Conservation (phyloP, 2,329 filamentous ascomycete genomes). For the Penicillium glabrum region DNA sequence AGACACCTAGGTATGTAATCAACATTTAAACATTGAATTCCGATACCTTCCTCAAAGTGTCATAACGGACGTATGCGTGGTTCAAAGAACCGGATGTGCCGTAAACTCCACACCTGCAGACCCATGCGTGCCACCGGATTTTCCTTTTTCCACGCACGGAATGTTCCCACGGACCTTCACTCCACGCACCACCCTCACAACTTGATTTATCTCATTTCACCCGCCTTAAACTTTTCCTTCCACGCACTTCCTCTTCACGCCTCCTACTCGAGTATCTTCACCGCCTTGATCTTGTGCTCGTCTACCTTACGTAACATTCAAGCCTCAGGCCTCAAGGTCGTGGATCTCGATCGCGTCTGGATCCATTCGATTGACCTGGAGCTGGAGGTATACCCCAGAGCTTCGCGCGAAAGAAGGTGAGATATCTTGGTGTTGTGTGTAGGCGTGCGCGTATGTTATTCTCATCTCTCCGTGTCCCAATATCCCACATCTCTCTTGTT, state of each 20-base stretch:
- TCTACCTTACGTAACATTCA: not conserved
- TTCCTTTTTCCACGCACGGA: too few relatives aligned
- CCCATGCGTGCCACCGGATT: too few relatives aligned
- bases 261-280: not conserved
- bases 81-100: too few relatives aligned
- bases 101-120: too few relatives aligned
- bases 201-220: too few relatives aligned
- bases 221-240: not conserved
- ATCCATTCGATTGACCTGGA: slow-evolving; percentile 13
- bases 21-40: too few relatives aligned
- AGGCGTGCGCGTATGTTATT: not conserved
- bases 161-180: not conserved
- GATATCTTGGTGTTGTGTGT: not conserved
- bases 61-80: too few relatives aligned
- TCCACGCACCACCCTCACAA: not conserved
- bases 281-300: not conserved
- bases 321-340: not conserved
- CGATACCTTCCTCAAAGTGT: too few relatives aligned
- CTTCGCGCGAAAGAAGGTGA: not conserved
- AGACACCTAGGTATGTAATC: too few relatives aligned
- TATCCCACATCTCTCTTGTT: not conserved
- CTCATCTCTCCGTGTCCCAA: not conserved
- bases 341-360: slow-evolving; percentile 14
- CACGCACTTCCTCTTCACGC: not conserved
- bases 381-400: slow-evolving; percentile 5